These are phyloP conservation scores for Populus tremula DNA, from an alignment of 345 rosid genomes.

Conservation along the genomic window DNA sequence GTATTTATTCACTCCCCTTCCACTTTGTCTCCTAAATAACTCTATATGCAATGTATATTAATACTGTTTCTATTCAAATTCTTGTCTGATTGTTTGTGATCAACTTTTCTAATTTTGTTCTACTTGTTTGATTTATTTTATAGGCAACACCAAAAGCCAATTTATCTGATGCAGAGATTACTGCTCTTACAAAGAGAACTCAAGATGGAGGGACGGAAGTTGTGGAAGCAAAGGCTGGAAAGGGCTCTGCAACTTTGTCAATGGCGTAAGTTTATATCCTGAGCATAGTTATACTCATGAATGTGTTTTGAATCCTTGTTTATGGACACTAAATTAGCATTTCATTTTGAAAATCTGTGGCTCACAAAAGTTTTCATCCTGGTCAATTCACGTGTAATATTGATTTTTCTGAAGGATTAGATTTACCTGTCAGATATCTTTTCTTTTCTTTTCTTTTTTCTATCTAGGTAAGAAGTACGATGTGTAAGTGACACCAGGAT, in stretches of 20 bases:
- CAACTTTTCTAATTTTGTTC: background rate
- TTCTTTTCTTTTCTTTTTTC: too few species aligned
- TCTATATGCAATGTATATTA: background rate
- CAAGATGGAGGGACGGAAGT: conserved; percentile 96
- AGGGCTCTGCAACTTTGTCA: conserved; percentile 85
- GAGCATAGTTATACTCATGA: background rate
- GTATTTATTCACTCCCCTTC: conserved; percentile 26
- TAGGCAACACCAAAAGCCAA: conserved; percentile 82
- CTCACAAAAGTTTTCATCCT: background rate
- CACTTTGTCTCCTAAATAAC: background rate
- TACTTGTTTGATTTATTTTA: background rate
- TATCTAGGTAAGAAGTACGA: background rate
- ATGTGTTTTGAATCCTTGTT: background rate
- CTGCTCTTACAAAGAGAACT: conserved; percentile 74
- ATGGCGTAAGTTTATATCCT: conserved; percentile 69
- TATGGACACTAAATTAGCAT: background rate
- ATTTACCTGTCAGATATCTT: background rate
- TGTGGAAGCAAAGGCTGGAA: conserved; percentile 90
- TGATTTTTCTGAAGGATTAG: background rate
- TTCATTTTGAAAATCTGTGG: background rate
- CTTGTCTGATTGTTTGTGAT: background rate
- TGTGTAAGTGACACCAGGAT: background rate
- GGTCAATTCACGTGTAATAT: background rate
- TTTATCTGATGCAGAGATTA: conserved; percentile 52
- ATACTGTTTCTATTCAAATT: background rate